phyloP scores from a whole-genome alignment of 805 yeast species.

The Cyberlindnera amylophila region DNA sequence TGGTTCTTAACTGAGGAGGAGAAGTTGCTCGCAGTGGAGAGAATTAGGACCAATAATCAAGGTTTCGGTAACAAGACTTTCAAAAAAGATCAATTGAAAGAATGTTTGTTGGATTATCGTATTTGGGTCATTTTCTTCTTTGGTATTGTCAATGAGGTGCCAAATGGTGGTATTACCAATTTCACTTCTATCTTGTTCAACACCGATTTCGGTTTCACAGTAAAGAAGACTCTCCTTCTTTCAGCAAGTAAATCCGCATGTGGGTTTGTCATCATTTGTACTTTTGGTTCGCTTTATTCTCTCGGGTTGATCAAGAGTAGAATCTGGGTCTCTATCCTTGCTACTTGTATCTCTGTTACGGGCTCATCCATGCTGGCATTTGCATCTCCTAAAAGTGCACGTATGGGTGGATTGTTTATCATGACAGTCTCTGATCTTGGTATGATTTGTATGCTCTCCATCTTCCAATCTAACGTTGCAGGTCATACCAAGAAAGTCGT shows the following conservation, averaged over 20 bases:
- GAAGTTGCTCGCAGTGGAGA: slow-evolving; percentile 43
- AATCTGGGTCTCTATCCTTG: slow-evolving; percentile 22
- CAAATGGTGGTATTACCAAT: slow-evolving; percentile 45
- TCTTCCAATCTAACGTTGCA: slow-evolving; percentile 49
- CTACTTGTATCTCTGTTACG: slow-evolving; percentile 22
- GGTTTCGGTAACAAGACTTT: slow-evolving; percentile 56
- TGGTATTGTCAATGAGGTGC: slow-evolving; percentile 40
- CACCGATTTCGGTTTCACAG: slow-evolving; percentile 14
- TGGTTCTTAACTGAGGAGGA: slow-evolving; percentile 46
- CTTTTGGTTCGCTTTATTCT: slow-evolving; percentile 27
- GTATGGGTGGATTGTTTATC: slow-evolving; percentile 29
- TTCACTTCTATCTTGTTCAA: slow-evolving; percentile 20
- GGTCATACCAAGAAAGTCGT: slow-evolving; percentile 73
- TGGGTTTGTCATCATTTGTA: slow-evolving; percentile 24
- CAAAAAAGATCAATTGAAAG: slow-evolving; percentile 51
- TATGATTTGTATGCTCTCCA: slow-evolving; percentile 32
- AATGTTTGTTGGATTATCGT: slow-evolving; percentile 46
- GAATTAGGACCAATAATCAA: slow-evolving; percentile 51
- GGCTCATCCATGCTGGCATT: slow-evolving; percentile 34
- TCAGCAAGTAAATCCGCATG: slow-evolving; percentile 30
- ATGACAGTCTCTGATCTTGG: slow-evolving; percentile 34
- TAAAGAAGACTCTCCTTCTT: slow-evolving; percentile 6
- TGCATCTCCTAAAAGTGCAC: slow-evolving; percentile 24
- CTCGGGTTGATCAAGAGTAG: slow-evolving; percentile 21
- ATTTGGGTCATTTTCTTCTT: slow-evolving; percentile 44